A percentile compares a stretch with the other conserved stretches of the same genome.
Evolutionary conservation across 108 stramenopile species (phyloP).

Genomic region (Chaetoceros tenuissimus): DNA sequence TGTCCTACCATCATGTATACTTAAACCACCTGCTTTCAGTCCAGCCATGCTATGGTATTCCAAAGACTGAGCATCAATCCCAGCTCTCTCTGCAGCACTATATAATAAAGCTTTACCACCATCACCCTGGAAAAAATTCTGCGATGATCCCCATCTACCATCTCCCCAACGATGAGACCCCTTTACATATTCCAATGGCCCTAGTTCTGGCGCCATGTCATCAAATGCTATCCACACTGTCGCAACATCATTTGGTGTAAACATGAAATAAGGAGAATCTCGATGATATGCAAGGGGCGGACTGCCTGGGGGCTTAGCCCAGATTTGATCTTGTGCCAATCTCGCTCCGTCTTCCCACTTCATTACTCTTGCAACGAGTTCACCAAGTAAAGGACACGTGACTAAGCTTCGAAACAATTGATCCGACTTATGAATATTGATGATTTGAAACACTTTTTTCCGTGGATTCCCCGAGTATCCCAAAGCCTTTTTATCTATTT

Average conservation of each 20-base stretch:
- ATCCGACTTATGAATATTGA: conserved; percentile 77
- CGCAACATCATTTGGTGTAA: conserved; percentile 55
- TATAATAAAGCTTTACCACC: conserved; percentile 30
- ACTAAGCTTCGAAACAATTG: conserved; percentile 51
- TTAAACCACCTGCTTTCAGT: conserved; percentile 47
- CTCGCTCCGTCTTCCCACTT: conserved; percentile 64
- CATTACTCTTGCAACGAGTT: conserved; percentile 49
- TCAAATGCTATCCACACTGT: conserved; percentile 83
- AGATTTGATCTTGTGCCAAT: conserved; percentile 78
- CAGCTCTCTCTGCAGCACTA: conserved; percentile 43
- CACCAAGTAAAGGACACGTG: conserved; percentile 30
- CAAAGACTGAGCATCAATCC: conserved; percentile 19
- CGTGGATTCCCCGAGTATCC: conserved; percentile 37
- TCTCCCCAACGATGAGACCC: conserved; percentile 70
- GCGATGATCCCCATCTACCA: conserved; percentile 42
- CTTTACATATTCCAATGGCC: conserved; percentile 66
- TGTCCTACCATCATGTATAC: conserved; percentile 67
- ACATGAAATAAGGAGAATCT: conserved; percentile 82
- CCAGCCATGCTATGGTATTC: conserved; percentile 55
- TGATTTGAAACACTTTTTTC: conserved; percentile 68
- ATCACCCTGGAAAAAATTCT: conserved; percentile 52
- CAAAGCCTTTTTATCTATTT: conserved; percentile 7
- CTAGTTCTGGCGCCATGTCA: conserved; percentile 72
- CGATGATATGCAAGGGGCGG: conserved; percentile 72
- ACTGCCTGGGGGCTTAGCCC: conserved; percentile 71